These are phyloP conservation scores for Periconia digitata DNA, from an alignment of 2,329 filamentous ascomycete species.

Conservation along the genomic window DNA sequence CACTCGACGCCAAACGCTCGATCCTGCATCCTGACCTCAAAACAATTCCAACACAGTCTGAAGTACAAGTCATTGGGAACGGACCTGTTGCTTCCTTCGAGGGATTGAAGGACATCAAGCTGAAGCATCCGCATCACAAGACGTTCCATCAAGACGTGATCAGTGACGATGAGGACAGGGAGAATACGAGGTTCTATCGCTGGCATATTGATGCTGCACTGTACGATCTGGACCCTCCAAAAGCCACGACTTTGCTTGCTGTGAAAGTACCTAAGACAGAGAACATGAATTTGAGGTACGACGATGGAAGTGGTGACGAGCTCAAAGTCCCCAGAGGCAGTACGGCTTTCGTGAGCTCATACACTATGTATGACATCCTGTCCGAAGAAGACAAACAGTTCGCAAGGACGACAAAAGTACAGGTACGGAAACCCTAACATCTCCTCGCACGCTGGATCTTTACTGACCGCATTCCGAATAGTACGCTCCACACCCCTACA, in stretches of 20 bases:
- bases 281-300: slow-evolving; percentile 69
- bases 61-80: slow-evolving; percentile 80
- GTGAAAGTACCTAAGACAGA: slow-evolving; percentile 70
- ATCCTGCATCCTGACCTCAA: slow-evolving; percentile 79
- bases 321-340: slow-evolving; percentile 72
- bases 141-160: slow-evolving; percentile 72
- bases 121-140: slow-evolving; percentile 75
- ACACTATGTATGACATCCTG: slow-evolving; percentile 69
- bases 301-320: slow-evolving; percentile 68
- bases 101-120: slow-evolving; percentile 66
- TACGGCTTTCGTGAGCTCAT: slow-evolving; percentile 73
- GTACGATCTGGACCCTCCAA: slow-evolving; percentile 73
- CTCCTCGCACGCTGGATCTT: neutral
- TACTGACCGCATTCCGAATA: neutral
- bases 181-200: slow-evolving; percentile 66
- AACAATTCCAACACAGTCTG: slow-evolving; percentile 76
- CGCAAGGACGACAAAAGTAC: slow-evolving; percentile 65
- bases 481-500: slow-evolving; percentile 78
- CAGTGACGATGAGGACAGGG: slow-evolving; percentile 61
- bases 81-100: slow-evolving; percentile 70
- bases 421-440: slow-evolving; percentile 35
- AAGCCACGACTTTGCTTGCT: slow-evolving; percentile 72
- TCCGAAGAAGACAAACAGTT: slow-evolving; percentile 68
- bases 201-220: slow-evolving; percentile 82
- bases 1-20: slow-evolving; percentile 64